These are phyloP conservation scores for Jaapia argillacea DNA, from an alignment of 768 basidiomycete genomes.

Conservation along the genomic window DNA sequence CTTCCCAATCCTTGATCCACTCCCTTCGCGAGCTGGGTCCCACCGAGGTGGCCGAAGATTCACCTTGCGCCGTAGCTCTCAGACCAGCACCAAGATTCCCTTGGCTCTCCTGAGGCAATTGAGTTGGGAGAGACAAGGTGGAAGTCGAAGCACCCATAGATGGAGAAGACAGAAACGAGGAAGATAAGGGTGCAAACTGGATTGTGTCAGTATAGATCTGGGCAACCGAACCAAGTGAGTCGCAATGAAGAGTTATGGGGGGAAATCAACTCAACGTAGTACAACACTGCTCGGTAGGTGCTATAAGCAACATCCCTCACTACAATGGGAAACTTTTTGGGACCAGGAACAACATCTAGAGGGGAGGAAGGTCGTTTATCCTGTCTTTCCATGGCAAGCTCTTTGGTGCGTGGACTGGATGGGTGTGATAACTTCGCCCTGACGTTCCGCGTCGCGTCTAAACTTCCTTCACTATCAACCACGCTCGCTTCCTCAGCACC, in stretches of 20 bases:
- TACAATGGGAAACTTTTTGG: slow-evolving; percentile 41
- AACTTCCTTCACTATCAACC: not conserved
- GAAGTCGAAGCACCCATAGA: too few relatives aligned
- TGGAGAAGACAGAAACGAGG: slow-evolving; percentile 38
- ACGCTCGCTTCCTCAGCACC: not conserved
- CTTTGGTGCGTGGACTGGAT: slow-evolving; percentile 26
- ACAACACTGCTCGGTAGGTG: slow-evolving; percentile 59
- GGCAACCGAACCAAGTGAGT: not conserved
- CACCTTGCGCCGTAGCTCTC: too few relatives aligned
- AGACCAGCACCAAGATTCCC: slow-evolving; percentile 13
- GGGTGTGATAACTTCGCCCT: slow-evolving; percentile 26
- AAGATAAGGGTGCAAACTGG: slow-evolving; percentile 76
- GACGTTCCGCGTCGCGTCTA: slow-evolving; percentile 15
- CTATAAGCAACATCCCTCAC: slow-evolving; percentile 50
- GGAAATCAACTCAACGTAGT: slow-evolving; percentile 53
- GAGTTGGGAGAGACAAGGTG: too few relatives aligned
- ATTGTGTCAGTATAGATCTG: slow-evolving; percentile 83
- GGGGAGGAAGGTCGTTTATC: too few relatives aligned
- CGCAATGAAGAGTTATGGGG: not conserved
- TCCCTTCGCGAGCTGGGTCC: slow-evolving; percentile 36
- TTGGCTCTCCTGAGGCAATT: slow-evolving; percentile 25
- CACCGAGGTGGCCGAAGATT: too few relatives aligned
- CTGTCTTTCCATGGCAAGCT: too few relatives aligned
- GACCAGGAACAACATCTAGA: slow-evolving; percentile 34
- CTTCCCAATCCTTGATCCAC: slow-evolving; percentile 69